A percentile compares a stretch with the other conserved stretches of the same genome.
Evolutionary conservation across 495 filamentous ascomycete species (phyloP).

Genomic region (Aspergillus campestris): DNA sequence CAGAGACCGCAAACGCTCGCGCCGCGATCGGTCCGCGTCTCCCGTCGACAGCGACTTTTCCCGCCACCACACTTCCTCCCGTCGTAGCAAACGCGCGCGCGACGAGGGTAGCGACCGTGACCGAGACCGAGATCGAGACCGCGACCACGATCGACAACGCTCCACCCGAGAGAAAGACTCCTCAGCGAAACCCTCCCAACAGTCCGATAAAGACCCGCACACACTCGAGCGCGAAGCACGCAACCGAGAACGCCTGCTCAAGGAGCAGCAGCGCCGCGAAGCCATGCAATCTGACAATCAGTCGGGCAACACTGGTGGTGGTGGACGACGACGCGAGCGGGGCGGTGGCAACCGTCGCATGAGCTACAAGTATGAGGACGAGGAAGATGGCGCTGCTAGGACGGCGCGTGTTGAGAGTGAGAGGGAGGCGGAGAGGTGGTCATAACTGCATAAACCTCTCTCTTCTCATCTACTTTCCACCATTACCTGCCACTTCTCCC

Average conservation of each 20-base stretch:
- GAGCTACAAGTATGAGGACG: conserved; percentile 55
- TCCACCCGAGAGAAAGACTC: conserved; percentile 10
- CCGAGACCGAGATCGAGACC: background rate
- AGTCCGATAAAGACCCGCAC: conserved; percentile 54
- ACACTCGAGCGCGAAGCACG: conserved; percentile 68
- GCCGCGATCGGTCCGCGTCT: conserved; percentile 43
- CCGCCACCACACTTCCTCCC: conserved; percentile 27
- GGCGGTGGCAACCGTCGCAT: conserved; percentile 42
- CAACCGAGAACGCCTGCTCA: conserved; percentile 65
- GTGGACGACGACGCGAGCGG: conserved; percentile 32
- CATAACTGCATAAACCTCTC: conserved; percentile 1
- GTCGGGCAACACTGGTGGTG: conserved; percentile 34
- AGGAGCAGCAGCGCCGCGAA: conserved; percentile 69
- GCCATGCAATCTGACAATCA: conserved; percentile 40
- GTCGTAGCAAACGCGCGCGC: conserved; percentile 29
- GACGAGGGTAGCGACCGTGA: conserved; percentile 20
- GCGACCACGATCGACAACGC: conserved; percentile 12
- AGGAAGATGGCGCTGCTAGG: conserved; percentile 36
- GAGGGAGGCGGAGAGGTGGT: conserved; percentile 33
- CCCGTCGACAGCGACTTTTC: conserved; percentile 26
- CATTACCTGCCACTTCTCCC: background rate
- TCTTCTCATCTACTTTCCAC: background rate
- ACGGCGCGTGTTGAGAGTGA: conserved; percentile 40
- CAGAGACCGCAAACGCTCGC: conserved; percentile 47
- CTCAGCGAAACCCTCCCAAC: conserved; percentile 16